Evolutionary conservation across 768 basidiomycete species (phyloP).

Genomic region (Rhizopogon roseolus): DNA sequence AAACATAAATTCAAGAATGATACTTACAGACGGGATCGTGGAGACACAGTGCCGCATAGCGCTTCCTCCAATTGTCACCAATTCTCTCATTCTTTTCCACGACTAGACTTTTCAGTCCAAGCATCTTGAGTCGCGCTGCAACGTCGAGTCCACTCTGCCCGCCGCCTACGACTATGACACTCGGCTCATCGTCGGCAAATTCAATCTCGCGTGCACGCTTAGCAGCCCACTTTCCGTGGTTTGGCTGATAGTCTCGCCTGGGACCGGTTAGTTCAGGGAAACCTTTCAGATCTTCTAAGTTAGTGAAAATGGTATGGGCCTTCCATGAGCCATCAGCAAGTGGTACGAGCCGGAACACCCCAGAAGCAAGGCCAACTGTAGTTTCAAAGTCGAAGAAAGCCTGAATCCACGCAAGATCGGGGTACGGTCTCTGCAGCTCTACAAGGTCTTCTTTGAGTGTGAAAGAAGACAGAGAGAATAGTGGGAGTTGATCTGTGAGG

Average conservation of each 20-base stretch:
- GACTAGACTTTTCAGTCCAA: conserved; percentile 14
- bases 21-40: conserved; percentile 28
- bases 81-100: conserved; percentile 22
- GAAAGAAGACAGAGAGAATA: conserved; percentile 17
- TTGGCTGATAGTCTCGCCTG: conserved; percentile 36
- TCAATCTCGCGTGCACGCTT: conserved; percentile 23
- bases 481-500: conserved; percentile 39
- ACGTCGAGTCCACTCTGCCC: conserved; percentile 53
- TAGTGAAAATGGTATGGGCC: conserved; percentile 44
- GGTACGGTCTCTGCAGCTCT: conserved; percentile 22
- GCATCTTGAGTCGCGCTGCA: conserved; percentile 48
- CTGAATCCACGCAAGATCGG: conserved; percentile 40
- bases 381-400: conserved; percentile 40
- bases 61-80: conserved; percentile 28
- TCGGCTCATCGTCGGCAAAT: conserved; percentile 37
- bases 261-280: conserved; percentile 41
- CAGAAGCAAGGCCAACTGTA: conserved; percentile 32
- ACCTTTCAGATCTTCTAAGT: conserved; percentile 45
- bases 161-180: conserved; percentile 47
- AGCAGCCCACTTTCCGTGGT: conserved; percentile 26
- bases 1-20: neutral
- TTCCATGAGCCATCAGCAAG: conserved; percentile 39
- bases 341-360: conserved; percentile 44
- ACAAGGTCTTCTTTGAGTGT: conserved; percentile 15
- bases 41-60: conserved; percentile 41